A percentile compares a stretch with the other conserved stretches of the same genome.
Evolutionary conservation across 495 filamentous ascomycete species (phyloP).

Genomic region (Neurospora discreta): DNA sequence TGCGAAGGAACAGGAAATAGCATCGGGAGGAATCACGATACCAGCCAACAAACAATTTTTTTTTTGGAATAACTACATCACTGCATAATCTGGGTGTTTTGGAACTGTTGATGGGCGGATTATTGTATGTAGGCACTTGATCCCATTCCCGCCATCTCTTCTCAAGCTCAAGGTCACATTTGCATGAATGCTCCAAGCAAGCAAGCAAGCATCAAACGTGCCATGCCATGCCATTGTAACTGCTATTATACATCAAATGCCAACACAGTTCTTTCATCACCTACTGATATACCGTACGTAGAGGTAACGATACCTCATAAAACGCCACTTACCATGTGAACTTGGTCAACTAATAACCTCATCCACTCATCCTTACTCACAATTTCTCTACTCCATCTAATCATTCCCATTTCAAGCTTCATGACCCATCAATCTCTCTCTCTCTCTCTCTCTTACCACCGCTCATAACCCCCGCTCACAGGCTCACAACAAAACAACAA

Average conservation of each 20-base stretch:
- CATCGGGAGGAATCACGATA: too few relatives aligned
- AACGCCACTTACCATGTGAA: not conserved
- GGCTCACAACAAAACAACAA: constrained; percentile 56
- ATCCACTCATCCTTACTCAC: not conserved
- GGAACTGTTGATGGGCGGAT: not conserved
- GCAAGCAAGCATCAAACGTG: too few relatives aligned
- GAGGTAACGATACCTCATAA: not conserved
- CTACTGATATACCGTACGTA: not conserved
- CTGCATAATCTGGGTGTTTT: too few relatives aligned
- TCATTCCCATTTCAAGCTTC: not conserved
- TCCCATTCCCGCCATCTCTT: too few relatives aligned
- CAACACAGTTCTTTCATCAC: too few relatives aligned
- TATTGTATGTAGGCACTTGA: not conserved
- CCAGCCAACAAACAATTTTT: too few relatives aligned
- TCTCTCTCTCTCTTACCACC: not conserved
- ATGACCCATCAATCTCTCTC: not conserved
- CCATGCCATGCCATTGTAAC: too few relatives aligned
- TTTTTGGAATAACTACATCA: too few relatives aligned
- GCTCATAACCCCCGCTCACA: not conserved
- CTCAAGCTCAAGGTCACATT: too few relatives aligned
- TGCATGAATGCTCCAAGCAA: too few relatives aligned
- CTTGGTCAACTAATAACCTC: not conserved
- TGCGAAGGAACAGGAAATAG: too few relatives aligned
- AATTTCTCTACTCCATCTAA: not conserved
- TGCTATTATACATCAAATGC: too few relatives aligned